Conservation (phyloP, 768 basidiomycete species). For the Leccinellum rugosiceps region DNA sequence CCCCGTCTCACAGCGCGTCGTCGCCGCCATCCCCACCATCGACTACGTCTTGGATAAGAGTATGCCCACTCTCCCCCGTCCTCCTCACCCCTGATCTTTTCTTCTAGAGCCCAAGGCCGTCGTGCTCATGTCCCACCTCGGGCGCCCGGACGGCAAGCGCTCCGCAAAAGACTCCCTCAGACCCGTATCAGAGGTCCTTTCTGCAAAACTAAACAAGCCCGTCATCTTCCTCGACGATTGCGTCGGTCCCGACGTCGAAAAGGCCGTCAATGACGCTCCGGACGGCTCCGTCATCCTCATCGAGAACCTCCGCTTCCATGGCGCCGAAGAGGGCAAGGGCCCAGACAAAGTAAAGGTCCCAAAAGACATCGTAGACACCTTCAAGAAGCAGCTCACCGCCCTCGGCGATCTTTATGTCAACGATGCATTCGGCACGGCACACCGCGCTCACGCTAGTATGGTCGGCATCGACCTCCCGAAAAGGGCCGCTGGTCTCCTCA, state of each 20-base stretch:
- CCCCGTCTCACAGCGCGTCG: conserved; percentile 72
- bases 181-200: conserved; percentile 75
- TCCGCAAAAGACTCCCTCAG: conserved; percentile 87
- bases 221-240: conserved; percentile 84
- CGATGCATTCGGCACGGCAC: conserved; percentile 98
- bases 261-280: conserved; percentile 57
- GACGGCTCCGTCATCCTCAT: conserved; percentile 80
- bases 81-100: background rate
- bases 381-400: conserved; percentile 83
- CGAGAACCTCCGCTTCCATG: conserved; percentile 98
- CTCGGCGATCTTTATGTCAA: conserved; percentile 98
- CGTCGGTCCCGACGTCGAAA: conserved; percentile 83
- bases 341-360: conserved; percentile 97
- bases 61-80: conserved; percentile 21
- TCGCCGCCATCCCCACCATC: conserved; percentile 94
- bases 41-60: conserved; percentile 89
- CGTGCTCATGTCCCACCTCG: conserved; percentile 96
- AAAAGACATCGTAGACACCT: conserved; percentile 70
- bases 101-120: conserved; percentile 70
- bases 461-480: conserved; percentile 92
- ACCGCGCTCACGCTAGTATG: conserved; percentile 98
- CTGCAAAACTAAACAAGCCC: conserved; percentile 40
- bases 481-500: conserved; percentile 91
- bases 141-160: conserved; percentile 91
- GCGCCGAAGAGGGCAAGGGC: conserved; percentile 97